Conservation (phyloP, 306 rosid genomes). For the Citrullus colocynthis region DNA sequence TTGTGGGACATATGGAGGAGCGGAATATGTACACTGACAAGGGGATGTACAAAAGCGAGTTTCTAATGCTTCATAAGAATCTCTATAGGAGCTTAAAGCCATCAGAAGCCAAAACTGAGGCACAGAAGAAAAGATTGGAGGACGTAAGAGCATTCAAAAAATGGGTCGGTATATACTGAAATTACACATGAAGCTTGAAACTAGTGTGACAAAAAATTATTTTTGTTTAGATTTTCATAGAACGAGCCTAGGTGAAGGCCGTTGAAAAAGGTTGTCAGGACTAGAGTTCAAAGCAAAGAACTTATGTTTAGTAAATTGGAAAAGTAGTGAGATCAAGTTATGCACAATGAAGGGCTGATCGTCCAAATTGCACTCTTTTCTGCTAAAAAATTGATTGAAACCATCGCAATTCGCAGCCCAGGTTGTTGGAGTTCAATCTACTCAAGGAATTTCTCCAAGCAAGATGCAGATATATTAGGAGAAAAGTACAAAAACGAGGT, state of each 20-base stretch:
- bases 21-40: conserved; percentile 46
- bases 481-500: conserved; percentile 33
- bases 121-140: conserved; percentile 56
- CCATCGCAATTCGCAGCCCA: neutral
- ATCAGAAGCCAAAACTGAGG: conserved; percentile 58
- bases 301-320: too few species aligned
- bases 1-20: conserved; percentile 44
- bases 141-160: conserved; percentile 56
- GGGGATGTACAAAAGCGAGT: conserved; percentile 62
- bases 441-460: conserved; percentile 53
- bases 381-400: too few species aligned
- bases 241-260: neutral
- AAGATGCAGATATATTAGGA: conserved; percentile 57
- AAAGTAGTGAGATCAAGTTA: too few species aligned
- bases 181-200: neutral
- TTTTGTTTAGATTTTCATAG: neutral
- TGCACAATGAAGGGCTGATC: too few species aligned
- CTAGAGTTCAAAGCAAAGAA: too few species aligned
- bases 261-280: neutral
- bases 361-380: too few species aligned
- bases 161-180: conserved; percentile 34
- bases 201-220: neutral
- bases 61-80: conserved; percentile 57
- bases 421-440: neutral
- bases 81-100: conserved; percentile 60